Evolutionary conservation across 1,284 basidiomycete species (phyloP).

Genomic region (Heterobasidion annosum): DNA sequence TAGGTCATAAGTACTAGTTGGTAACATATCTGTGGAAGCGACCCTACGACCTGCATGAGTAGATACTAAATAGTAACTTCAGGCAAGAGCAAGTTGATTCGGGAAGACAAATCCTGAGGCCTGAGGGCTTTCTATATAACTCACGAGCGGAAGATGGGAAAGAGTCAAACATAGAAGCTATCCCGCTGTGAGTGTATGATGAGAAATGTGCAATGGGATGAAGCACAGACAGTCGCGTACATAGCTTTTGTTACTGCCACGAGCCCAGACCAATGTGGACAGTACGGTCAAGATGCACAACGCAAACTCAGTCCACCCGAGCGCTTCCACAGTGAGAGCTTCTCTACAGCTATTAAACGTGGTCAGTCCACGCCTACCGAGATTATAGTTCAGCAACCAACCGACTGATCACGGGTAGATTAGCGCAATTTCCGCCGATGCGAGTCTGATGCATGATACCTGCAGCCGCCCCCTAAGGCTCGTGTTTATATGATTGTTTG

Average conservation of each 20-base stretch:
- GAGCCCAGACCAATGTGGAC: constrained; percentile 55
- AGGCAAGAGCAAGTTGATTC: too few relatives aligned
- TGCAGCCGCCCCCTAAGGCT: constrained; percentile 47
- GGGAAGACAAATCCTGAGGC: too few relatives aligned
- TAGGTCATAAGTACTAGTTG: too few relatives aligned
- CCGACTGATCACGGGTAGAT: constrained; percentile 43
- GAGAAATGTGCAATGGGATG: background rate
- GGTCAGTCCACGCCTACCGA: constrained; percentile 5
- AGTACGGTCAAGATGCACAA: constrained; percentile 51
- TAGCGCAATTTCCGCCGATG: constrained; percentile 47
- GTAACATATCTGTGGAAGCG: too few relatives aligned
- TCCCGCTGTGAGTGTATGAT: background rate
- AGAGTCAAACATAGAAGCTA: background rate
- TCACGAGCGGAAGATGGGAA: too few relatives aligned
- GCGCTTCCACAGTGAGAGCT: constrained; percentile 57
- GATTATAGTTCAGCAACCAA: constrained; percentile 12
- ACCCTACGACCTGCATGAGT: too few relatives aligned
- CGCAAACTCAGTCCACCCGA: constrained; percentile 70
- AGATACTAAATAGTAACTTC: too few relatives aligned
- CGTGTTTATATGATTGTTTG: background rate
- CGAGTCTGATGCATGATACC: constrained; percentile 58
- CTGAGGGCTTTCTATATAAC: too few relatives aligned
- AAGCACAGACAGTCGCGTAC: constrained; percentile 21
- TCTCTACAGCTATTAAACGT: constrained; percentile 46
- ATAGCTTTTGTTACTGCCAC: constrained; percentile 31